phyloP scores from a whole-genome alignment of 805 yeast genomes.

The Pichia eremophila region DNA sequence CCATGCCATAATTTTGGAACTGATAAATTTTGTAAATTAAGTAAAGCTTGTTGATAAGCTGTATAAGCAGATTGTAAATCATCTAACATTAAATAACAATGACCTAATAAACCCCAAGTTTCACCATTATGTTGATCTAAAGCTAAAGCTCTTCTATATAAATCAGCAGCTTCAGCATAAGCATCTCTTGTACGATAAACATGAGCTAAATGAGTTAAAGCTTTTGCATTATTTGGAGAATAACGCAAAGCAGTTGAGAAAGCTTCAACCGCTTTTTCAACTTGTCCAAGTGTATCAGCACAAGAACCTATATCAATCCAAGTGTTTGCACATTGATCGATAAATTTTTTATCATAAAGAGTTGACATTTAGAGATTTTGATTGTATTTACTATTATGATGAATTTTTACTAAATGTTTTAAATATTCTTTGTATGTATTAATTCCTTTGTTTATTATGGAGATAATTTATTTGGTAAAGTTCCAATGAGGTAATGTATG shows the following conservation, averaged over 20 bases:
- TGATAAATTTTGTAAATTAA: conserved; percentile 83
- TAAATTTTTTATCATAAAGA: conserved; percentile 23
- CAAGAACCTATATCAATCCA: conserved; percentile 86
- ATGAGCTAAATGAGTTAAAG: conserved; percentile 78
- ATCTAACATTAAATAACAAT: conserved; percentile 93
- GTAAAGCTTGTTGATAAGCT: conserved; percentile 92
- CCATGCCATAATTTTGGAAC: conserved; percentile 99
- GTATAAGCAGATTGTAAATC: conserved; percentile 92
- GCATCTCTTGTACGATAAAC: conserved; percentile 82
- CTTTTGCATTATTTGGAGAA: conserved; percentile 78
- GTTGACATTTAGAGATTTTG: no score
- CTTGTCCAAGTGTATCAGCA: conserved; percentile 84
- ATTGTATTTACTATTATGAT: no score
- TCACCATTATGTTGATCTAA: conserved; percentile 85
- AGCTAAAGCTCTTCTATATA: conserved; percentile 78
- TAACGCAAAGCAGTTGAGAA: conserved; percentile 83
- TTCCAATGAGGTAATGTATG: no score
- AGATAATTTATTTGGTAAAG: no score
- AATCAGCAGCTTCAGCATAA: conserved; percentile 89
- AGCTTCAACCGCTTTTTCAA: conserved; percentile 80
- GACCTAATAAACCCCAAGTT: conserved; percentile 95
- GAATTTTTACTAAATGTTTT: no score
- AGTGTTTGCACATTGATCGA: conserved; percentile 60
- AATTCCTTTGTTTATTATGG: no score
- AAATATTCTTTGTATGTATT: no score